Conservation (phyloP, 208 protist species). For the Acanthamoeba healyi region DNA sequence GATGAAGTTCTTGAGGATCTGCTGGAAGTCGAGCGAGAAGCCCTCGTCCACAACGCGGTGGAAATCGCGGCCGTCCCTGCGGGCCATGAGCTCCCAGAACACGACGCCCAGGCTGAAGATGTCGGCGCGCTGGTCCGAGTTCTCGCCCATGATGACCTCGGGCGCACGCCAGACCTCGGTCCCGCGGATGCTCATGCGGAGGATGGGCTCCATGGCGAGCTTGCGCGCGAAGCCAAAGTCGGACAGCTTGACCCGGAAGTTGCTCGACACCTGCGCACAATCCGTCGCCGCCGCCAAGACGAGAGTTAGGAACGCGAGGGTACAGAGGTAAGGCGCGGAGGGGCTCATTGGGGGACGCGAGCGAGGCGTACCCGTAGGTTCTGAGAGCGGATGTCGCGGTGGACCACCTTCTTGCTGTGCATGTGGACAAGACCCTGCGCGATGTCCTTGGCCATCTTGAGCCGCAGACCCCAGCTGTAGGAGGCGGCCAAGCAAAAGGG, state of each 20-base stretch:
- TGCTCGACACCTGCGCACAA: constrained; percentile 3
- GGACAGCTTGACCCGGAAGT: neutral
- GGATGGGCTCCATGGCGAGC: neutral
- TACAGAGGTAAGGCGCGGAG: too few relatives aligned
- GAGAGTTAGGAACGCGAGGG: too few relatives aligned
- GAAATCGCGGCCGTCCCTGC: neutral
- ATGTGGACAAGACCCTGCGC: neutral
- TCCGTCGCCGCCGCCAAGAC: too few relatives aligned
- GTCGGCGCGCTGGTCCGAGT: constrained; percentile 45
- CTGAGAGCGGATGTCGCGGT: constrained; percentile 41
- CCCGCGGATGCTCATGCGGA: constrained; percentile 2
- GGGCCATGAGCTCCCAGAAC: constrained; percentile 40
- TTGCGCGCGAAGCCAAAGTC: constrained; percentile 52
- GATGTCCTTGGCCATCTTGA: constrained; percentile 49
- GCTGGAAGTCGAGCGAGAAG: constrained; percentile 41
- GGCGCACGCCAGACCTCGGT: constrained; percentile 29
- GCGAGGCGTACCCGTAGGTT: constrained; percentile 12
- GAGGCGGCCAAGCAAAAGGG: neutral
- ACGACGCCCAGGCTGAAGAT: constrained; percentile 66
- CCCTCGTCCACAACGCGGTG: constrained; percentile 13
- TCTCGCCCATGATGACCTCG: constrained; percentile 57
- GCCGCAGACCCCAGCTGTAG: constrained; percentile 31
- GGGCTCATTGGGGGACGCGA: too few relatives aligned
- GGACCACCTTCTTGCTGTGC: constrained; percentile 54
- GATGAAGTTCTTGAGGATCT: constrained; percentile 35